phyloP scores from a whole-genome alignment of 1,139 yeast genomes.

The Scheffersomyces titani region DNA sequence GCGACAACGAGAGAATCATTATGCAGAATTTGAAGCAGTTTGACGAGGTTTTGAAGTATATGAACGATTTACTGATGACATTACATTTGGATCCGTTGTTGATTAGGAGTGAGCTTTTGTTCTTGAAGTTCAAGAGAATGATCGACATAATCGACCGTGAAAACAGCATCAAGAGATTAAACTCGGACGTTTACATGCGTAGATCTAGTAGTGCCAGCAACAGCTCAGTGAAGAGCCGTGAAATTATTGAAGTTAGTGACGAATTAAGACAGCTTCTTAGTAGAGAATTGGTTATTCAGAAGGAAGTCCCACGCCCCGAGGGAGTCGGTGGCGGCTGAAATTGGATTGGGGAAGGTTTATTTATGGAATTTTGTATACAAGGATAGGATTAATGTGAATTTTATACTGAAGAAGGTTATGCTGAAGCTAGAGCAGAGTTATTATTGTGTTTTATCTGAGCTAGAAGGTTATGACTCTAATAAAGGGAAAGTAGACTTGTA shows the following conservation, averaged over 20 bases:
- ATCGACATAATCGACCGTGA: slow-evolving; percentile 73
- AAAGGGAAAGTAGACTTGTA: too few species aligned
- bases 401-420: background rate
- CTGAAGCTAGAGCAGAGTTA: background rate
- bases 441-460: too few species aligned
- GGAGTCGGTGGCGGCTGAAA: slow-evolving; percentile 47
- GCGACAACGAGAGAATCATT: slow-evolving; percentile 80
- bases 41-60: slow-evolving; percentile 89
- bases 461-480: too few species aligned
- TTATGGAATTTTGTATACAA: background rate
- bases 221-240: background rate
- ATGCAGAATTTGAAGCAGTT: slow-evolving; percentile 71
- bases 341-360: background rate
- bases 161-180: slow-evolving; percentile 26
- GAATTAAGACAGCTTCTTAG: slow-evolving; percentile 63
- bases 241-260: slow-evolving; percentile 30
- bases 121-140: slow-evolving; percentile 76
- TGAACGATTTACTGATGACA: slow-evolving; percentile 83
- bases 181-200: slow-evolving; percentile 14
- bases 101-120: slow-evolving; percentile 78
- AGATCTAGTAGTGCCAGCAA: slow-evolving; percentile 2
- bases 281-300: slow-evolving; percentile 61
- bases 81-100: slow-evolving; percentile 74
- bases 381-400: background rate
- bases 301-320: slow-evolving; percentile 57